phyloP scores from a whole-genome alignment of 352 stramenopile species.

The Pythium diclinum region DNA sequence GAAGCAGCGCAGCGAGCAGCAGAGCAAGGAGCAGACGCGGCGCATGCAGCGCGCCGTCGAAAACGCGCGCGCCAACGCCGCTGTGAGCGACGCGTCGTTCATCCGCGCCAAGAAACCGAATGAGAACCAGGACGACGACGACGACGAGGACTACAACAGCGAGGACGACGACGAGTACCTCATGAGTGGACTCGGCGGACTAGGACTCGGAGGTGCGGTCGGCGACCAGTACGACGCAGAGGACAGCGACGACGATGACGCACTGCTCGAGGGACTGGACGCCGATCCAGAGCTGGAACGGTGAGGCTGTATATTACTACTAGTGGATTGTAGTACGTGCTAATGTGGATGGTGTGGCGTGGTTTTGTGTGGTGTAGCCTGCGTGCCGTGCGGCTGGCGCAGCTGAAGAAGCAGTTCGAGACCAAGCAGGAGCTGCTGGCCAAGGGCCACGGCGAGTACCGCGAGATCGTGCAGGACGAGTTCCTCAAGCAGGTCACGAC shows the following conservation, averaged over 20 bases:
- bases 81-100: conserved; percentile 13
- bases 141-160: conserved; percentile 7
- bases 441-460: conserved; percentile 79
- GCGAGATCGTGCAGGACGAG: conserved; percentile 94
- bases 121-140: conserved; percentile 32
- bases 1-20: conserved; percentile 23
- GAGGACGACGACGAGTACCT: conserved; percentile 23
- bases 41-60: conserved; percentile 26
- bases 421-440: conserved; percentile 58
- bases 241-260: conserved; percentile 38
- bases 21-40: conserved; percentile 20
- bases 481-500: conserved; percentile 94
- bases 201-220: background rate
- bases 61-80: conserved; percentile 30
- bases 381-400: conserved; percentile 70
- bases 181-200: conserved; percentile 4
- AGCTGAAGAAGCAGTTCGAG: conserved; percentile 61
- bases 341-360: background rate
- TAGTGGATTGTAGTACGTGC: background rate
- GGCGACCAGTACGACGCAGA: conserved; percentile 23
- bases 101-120: conserved; percentile 17
- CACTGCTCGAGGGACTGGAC: conserved; percentile 65
- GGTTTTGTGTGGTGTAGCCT: conserved; percentile 42
- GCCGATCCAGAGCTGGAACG: conserved; percentile 74
- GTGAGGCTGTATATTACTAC: no score